A percentile compares a stretch with the other conserved stretches of the same genome.
phyloP scores from a whole-genome alignment of 2,329 filamentous ascomycete genomes.

The Septoria petroselini region DNA sequence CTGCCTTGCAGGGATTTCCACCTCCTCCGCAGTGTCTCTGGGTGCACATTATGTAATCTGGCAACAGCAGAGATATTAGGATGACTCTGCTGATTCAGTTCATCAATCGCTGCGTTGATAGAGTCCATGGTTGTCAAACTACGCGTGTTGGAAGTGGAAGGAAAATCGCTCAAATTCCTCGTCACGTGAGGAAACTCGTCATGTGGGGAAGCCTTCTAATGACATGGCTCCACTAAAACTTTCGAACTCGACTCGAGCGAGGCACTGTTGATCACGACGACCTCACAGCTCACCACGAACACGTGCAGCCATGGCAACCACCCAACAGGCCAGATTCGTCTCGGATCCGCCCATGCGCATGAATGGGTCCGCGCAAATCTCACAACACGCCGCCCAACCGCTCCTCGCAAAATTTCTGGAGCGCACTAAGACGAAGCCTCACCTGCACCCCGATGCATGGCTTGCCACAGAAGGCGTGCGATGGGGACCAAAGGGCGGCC shows the following conservation, averaged over 20 bases:
- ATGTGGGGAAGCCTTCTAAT: too few relatives aligned
- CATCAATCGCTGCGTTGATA: too few relatives aligned
- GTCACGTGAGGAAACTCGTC: too few relatives aligned
- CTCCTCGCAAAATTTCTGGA: conserved; percentile 42
- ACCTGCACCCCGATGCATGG: conserved; percentile 50
- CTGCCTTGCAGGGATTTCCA: too few relatives aligned
- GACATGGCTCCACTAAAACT: too few relatives aligned
- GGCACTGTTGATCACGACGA: neutral
- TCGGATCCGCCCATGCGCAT: conserved; percentile 18
- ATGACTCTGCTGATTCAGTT: too few relatives aligned
- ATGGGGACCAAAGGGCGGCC: conserved; percentile 44
- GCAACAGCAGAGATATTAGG: too few relatives aligned
- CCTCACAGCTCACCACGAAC: neutral
- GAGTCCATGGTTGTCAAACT: too few relatives aligned
- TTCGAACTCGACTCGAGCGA: conserved; percentile 2
- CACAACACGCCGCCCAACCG: conserved; percentile 14
- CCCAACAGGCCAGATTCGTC: conserved; percentile 7
- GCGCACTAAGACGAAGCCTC: conserved; percentile 41
- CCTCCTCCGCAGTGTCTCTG: too few relatives aligned
- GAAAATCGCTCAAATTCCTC: too few relatives aligned
- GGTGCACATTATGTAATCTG: too few relatives aligned
- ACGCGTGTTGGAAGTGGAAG: too few relatives aligned
- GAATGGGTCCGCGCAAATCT: conserved; percentile 2
- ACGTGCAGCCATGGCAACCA: conserved; percentile 3
- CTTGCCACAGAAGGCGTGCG: conserved; percentile 44